Conservation (phyloP, 2,329 filamentous ascomycete genomes). For the Aureobasidium namibiae region DNA sequence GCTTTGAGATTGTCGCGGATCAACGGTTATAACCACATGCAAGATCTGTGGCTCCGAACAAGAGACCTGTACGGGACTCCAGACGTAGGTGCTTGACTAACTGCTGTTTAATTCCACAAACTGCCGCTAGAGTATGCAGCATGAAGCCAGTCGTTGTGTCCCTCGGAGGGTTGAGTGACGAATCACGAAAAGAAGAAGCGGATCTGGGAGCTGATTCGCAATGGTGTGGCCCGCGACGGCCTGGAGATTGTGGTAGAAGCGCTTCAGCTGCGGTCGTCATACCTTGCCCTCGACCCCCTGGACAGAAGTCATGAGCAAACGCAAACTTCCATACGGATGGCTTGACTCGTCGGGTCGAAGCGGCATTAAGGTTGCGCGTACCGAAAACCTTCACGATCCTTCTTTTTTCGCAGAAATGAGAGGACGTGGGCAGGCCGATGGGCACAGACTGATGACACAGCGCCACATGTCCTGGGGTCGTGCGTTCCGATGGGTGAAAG, state of each 20-base stretch:
- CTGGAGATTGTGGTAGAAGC: background rate
- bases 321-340: background rate
- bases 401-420: slow-evolving; percentile 6
- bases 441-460: slow-evolving; percentile 8
- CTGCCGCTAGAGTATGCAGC: background rate
- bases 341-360: slow-evolving; percentile 4
- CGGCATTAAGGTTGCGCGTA: slow-evolving; percentile 10
- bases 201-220: background rate
- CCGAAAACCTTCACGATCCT: slow-evolving; percentile 10
- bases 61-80: background rate
- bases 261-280: background rate
- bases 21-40: background rate
- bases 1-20: background rate
- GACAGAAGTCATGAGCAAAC: background rate
- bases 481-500: background rate
- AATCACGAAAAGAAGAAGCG: background rate
- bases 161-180: background rate
- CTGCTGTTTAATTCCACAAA: background rate
- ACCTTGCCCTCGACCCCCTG: background rate
- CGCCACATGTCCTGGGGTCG: slow-evolving; percentile 4
- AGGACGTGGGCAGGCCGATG: background rate
- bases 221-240: background rate
- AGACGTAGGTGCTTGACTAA: background rate
- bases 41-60: background rate
- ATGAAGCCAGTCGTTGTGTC: background rate